A percentile compares a stretch with the other conserved stretches of the same genome.
These are phyloP conservation scores for Penicillium sp. DNA, from an alignment of 2,329 filamentous ascomycete species.

Conservation along the genomic window DNA sequence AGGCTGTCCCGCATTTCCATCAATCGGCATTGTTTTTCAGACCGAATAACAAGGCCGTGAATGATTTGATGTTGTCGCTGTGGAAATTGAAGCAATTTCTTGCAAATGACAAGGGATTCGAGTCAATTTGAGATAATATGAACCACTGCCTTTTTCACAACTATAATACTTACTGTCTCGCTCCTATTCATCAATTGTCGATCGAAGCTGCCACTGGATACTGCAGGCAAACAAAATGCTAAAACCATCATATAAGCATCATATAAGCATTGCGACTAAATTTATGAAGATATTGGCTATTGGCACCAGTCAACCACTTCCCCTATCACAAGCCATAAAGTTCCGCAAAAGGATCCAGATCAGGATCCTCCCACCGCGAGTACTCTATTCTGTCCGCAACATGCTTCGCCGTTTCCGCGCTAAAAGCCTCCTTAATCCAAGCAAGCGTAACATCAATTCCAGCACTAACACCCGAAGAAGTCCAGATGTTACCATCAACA, in stretches of 20 bases:
- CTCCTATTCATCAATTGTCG: too few species aligned
- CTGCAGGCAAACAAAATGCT: not conserved
- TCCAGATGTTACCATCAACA: conserved; percentile 66
- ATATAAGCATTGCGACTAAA: not conserved
- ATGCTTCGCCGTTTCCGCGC: conserved; percentile 49
- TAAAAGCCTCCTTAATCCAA: conserved; percentile 57
- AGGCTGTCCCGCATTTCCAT: conserved; percentile 30
- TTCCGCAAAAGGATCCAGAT: conserved; percentile 57
- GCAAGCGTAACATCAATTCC: conserved; percentile 63
- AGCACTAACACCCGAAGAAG: conserved; percentile 62
- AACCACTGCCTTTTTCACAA: not conserved
- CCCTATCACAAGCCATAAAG: conserved; percentile 16
- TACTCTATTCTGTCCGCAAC: conserved; percentile 60
- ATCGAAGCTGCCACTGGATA: too few species aligned
- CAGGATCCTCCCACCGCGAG: conserved; percentile 52
- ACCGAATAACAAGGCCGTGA: conserved; percentile 27
- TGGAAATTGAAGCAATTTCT: conserved; percentile 42
- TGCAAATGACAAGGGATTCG: conserved; percentile 7
- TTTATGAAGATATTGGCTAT: not conserved
- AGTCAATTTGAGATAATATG: not conserved
- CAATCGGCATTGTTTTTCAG: conserved; percentile 38
- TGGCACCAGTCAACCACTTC: not conserved
- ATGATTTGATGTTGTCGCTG: conserved; percentile 35
- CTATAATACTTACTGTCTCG: not conserved
- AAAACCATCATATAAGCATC: not conserved